A percentile compares a stretch with the other conserved stretches of the same genome.
phyloP scores from a whole-genome alignment of 2,329 filamentous ascomycete species.

The Geosmithia flava region DNA sequence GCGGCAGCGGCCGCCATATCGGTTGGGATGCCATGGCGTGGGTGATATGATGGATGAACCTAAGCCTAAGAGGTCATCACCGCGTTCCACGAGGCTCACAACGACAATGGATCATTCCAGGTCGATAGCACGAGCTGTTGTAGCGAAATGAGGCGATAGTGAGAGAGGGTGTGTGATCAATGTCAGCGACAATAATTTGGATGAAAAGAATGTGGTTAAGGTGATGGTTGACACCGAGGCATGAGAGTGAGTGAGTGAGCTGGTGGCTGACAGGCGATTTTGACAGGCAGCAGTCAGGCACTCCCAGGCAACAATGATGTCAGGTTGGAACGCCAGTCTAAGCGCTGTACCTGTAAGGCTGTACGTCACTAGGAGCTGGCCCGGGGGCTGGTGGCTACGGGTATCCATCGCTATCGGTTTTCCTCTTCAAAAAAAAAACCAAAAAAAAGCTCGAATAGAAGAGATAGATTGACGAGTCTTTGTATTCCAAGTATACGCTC shows the following conservation, averaged over 20 bases:
- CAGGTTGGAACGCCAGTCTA: background rate
- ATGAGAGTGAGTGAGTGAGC: background rate
- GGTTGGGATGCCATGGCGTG: slow-evolving; percentile 16
- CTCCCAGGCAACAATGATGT: background rate
- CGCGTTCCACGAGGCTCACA: background rate
- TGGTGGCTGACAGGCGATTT: background rate
- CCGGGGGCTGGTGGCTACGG: too few relatives aligned
- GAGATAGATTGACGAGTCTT: too few relatives aligned
- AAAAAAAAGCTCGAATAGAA: too few relatives aligned
- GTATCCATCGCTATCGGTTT: too few relatives aligned
- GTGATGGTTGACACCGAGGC: background rate
- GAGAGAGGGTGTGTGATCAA: too few relatives aligned
- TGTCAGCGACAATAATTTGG: too few relatives aligned
- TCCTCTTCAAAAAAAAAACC: too few relatives aligned
- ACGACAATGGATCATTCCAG: background rate
- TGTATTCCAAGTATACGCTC: too few relatives aligned
- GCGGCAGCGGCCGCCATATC: slow-evolving; percentile 36
- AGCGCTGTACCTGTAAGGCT: too few relatives aligned
- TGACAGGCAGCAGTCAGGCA: background rate
- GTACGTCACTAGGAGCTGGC: too few relatives aligned
- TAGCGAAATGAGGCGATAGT: too few relatives aligned
- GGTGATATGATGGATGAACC: background rate
- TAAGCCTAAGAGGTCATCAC: background rate
- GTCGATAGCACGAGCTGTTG: background rate
- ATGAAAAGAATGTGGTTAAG: background rate